phyloP scores from a whole-genome alignment of 371 early-diverging fungal species.

The Mucor indicus region DNA sequence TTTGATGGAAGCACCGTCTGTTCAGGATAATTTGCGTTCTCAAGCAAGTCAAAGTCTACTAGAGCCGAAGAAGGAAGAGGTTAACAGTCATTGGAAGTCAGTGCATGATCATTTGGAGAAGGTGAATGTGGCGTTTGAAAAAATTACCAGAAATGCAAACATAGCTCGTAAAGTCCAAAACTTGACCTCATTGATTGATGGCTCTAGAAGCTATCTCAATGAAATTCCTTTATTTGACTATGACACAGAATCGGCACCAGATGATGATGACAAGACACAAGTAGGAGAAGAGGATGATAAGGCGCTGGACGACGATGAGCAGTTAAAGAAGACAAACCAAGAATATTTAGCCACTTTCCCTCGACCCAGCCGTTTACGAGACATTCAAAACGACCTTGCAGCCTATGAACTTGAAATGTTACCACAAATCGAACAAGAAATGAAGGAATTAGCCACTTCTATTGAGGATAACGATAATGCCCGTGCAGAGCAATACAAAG shows the following conservation, averaged over 20 bases:
- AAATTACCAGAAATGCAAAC: constrained; percentile 19
- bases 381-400: neutral
- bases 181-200: constrained; percentile 29
- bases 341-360: constrained; percentile 4
- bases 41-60: too few relatives aligned
- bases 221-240: constrained; percentile 3
- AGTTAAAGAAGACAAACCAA: too few relatives aligned
- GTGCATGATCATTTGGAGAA: neutral
- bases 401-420: constrained; percentile 8
- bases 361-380: constrained; percentile 9
- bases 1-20: neutral
- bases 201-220: constrained; percentile 23
- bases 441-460: constrained; percentile 4
- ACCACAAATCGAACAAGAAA: constrained; percentile 13
- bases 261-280: constrained; percentile 6
- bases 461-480: constrained; percentile 8
- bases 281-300: neutral
- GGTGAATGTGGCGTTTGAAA: constrained; percentile 6
- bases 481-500: constrained; percentile 16
- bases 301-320: neutral
- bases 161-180: constrained; percentile 40
- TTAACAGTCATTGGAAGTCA: too few relatives aligned
- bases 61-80: too few relatives aligned
- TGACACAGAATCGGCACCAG: neutral
- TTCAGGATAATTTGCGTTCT: too few relatives aligned